These are phyloP conservation scores for Lepiota subincarnata DNA, from an alignment of 768 basidiomycete genomes.

Conservation along the genomic window DNA sequence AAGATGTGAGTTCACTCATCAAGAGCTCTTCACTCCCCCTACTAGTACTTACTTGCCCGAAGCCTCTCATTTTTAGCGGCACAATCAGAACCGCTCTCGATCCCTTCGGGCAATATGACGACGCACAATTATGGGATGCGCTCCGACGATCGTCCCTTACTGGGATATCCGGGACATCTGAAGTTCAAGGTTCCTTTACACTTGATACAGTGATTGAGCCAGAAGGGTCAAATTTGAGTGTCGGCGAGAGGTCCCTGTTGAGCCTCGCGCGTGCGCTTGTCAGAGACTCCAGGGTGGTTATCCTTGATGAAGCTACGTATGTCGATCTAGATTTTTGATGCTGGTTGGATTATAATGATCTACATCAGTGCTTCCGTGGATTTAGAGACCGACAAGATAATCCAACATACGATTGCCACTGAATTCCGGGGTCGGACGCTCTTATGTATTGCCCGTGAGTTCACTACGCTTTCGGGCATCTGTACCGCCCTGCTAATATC, in stretches of 20 bases:
- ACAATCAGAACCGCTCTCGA: slow-evolving; percentile 55
- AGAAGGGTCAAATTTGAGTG: slow-evolving; percentile 72
- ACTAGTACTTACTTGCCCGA: neutral
- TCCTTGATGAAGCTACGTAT: slow-evolving; percentile 75
- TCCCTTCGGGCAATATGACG: slow-evolving; percentile 59
- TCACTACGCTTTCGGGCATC: neutral
- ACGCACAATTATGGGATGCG: slow-evolving; percentile 68
- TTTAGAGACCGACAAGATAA: slow-evolving; percentile 75
- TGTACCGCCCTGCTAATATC: slow-evolving; percentile 14
- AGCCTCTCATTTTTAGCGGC: slow-evolving; percentile 25
- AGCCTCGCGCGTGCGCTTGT: slow-evolving; percentile 80
- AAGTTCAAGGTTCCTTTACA: slow-evolving; percentile 54
- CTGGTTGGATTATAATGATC: neutral
- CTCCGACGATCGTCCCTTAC: slow-evolving; percentile 54
- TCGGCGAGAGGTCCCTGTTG: slow-evolving; percentile 68
- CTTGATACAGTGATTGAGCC: slow-evolving; percentile 75
- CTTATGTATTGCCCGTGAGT: slow-evolving; percentile 73
- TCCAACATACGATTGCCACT: slow-evolving; percentile 73
- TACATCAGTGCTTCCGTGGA: slow-evolving; percentile 58
- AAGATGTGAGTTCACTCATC: slow-evolving; percentile 44
- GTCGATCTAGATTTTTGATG: slow-evolving; percentile 1
- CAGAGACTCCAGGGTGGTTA: slow-evolving; percentile 67
- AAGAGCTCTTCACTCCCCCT: neutral
- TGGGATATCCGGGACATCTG: slow-evolving; percentile 25
- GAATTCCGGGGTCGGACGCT: slow-evolving; percentile 73